Base-by-base conservation (phyloP, 805 yeast genomes). In the Hanseniaspora mollemarum region DNA sequence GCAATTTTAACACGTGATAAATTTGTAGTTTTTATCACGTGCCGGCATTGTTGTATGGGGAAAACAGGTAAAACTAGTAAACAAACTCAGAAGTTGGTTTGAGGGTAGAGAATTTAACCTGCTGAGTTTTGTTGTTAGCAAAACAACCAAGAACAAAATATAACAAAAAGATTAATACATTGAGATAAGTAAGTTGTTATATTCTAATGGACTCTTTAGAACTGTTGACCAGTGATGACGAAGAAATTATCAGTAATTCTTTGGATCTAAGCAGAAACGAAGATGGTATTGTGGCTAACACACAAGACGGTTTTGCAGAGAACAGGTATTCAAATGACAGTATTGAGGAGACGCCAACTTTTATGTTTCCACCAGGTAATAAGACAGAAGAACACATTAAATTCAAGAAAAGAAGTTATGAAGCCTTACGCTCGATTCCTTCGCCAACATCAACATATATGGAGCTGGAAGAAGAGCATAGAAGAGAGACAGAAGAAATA, bases 361-460 rank as follows among this genome's bases (percentile, higher is more conserved):
- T 37, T 22, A 12, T 16, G 5, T 37, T 37, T 37, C 41, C 41
- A 21, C 28, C 41, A 6, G n/a, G n/a, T n/a, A 37, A 22, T 22
- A 19, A 21, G 22, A n/a, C 43, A 9, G 12, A 24, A 3, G 13
- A 25, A 15, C 6, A 39, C 26, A 16, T 25, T 3, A n/a, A 15
- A 12, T n/a, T 39, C 8, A 24, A 16, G 10, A 40, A 48, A 33
- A 39, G 32, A 35, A 48, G 51, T 16, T 41, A 48, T 26, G 45
- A 42, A 19, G 36, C 51, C 16, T 29, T 48, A 18, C 45, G 29
- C 10, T 40, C 45, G n/a, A 48, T 48, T 21, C 44, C 43, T 18
- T 48, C 51, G 5, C 51, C 51, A 4, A 40, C 45, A 28, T 25
- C 45, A 6, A 48, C 51, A n/a, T 48, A 48, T 15, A 4, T 48